Base-by-base conservation (phyloP, 2,329 filamentous ascomycete species). In the Leptographium procerum region DNA sequence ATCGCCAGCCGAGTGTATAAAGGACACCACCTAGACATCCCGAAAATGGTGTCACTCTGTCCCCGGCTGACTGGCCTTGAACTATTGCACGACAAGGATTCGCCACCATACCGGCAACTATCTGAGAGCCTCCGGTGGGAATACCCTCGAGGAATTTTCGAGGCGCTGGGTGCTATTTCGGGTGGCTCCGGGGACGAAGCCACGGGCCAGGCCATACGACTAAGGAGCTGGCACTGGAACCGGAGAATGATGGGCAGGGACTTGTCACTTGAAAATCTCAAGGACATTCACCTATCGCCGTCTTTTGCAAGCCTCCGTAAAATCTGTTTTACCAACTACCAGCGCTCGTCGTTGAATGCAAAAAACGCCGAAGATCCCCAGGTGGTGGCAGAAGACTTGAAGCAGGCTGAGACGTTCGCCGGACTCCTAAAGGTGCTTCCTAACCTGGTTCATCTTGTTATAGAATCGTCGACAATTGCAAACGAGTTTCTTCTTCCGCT, bases 381-480 rank as follows among this genome's bases (percentile, higher is more conserved):
- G 55, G 71, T 79, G 40, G 67, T 74, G 31, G 68, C 65, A 9
- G 61, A 63, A 10, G 72, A 76, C 31, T 40, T 60, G 29, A 56
- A 60, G 48, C 68, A 67, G 40, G 66, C 73, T 45, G 58, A 62
- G 10, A 53, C 64, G 16, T 72, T 78, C 26, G 78, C 82, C 0
- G 69, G 81, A 19, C 74, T 77, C 16, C 75, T 79, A 29, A 61
- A 61, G n/a, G 69, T 65, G 11, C 76, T 96, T 10, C 80, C 84
- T 0, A 71, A 79, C 1, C 75, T 97, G 8, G 78, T 78, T 57
- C 80, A 85, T 57, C 73, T 96, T 13, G 76, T 84, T 1, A 85
- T 96, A 63, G 84, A 91, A 66, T 86, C 86, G 9, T 95, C 86
- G 50, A 86, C 84, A 3, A 76, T 88, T 36, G 79, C 90, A 59